phyloP scores from a whole-genome alignment of 2,329 filamentous ascomycete genomes.

The Fusarium floridanum region DNA sequence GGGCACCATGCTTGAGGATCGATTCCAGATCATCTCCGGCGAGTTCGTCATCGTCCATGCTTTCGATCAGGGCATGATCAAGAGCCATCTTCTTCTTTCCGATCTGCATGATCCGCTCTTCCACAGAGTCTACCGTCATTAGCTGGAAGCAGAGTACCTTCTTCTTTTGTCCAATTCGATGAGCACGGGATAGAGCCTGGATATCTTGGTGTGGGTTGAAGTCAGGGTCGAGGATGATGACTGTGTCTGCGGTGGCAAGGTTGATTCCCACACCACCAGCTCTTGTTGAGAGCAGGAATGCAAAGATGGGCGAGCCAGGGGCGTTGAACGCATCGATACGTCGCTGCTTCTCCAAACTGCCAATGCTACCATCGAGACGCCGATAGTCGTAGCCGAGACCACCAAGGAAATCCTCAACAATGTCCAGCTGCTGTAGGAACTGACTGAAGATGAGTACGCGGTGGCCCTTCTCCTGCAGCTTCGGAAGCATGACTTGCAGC shows the following conservation, averaged over 20 bases:
- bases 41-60: slow-evolving; percentile 87
- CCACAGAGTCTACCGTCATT: slow-evolving; percentile 87
- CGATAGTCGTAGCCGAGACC: slow-evolving; percentile 80
- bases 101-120: slow-evolving; percentile 97
- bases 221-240: slow-evolving; percentile 96
- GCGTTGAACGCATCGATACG: slow-evolving; percentile 95
- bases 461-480: slow-evolving; percentile 86
- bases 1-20: slow-evolving; percentile 88
- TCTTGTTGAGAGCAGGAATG: slow-evolving; percentile 91
- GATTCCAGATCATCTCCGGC: slow-evolving; percentile 85
- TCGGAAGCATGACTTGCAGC: slow-evolving; percentile 87
- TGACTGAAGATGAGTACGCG: slow-evolving; percentile 96
- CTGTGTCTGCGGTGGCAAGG: slow-evolving; percentile 94
- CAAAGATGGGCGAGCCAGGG: slow-evolving; percentile 84
- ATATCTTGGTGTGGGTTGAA: slow-evolving; percentile 99
- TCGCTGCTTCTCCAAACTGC: slow-evolving; percentile 89
- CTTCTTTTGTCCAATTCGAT: slow-evolving; percentile 95
- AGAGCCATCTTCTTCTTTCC: slow-evolving; percentile 96
- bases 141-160: slow-evolving; percentile 97
- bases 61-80: slow-evolving; percentile 94
- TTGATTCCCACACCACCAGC: slow-evolving; percentile 98
- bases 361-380: slow-evolving; percentile 87
- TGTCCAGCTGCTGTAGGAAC: slow-evolving; percentile 88
- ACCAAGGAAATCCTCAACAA: slow-evolving; percentile 91
- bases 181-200: slow-evolving; percentile 92